Evolutionary conservation across 139 green algal species (phyloP).

Genomic region (Haematococcus lacustris): DNA sequence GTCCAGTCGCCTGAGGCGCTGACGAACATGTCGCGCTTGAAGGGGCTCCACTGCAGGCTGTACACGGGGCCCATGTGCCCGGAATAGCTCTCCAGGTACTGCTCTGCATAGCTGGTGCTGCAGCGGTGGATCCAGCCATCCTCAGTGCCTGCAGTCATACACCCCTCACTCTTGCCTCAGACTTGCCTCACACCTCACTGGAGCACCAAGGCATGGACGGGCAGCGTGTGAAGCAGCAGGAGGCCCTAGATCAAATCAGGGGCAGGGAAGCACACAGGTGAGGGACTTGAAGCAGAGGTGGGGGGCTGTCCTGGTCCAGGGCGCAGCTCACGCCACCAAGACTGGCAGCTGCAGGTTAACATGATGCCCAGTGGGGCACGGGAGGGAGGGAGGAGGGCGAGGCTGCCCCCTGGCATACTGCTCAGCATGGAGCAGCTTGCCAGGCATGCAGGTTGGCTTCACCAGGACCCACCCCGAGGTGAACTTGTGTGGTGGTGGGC

Average conservation of each 20-base stretch:
- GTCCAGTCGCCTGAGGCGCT: constrained; percentile 67
- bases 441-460: not conserved
- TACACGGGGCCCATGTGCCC: constrained; percentile 78
- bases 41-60: constrained; percentile 67
- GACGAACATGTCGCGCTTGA: constrained; percentile 65
- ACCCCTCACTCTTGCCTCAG: no score
- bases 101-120: constrained; percentile 73
- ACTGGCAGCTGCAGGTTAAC: no score
- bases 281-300: no score
- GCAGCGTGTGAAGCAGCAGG: no score
- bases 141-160: constrained; percentile 54
- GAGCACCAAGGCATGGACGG: not conserved
- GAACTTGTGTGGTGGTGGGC: not conserved
- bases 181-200: not conserved
- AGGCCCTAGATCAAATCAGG: no score
- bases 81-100: constrained; percentile 70
- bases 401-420: not conserved
- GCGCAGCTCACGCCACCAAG: no score
- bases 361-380: no score
- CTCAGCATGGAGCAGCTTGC: not conserved
- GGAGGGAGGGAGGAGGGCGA: no score
- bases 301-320: no score
- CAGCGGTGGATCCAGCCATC: constrained; percentile 81
- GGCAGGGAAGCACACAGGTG: no score
- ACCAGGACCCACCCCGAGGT: not conserved